Conservation (phyloP, 495 filamentous ascomycete genomes). For the Chaetomium tenue region DNA sequence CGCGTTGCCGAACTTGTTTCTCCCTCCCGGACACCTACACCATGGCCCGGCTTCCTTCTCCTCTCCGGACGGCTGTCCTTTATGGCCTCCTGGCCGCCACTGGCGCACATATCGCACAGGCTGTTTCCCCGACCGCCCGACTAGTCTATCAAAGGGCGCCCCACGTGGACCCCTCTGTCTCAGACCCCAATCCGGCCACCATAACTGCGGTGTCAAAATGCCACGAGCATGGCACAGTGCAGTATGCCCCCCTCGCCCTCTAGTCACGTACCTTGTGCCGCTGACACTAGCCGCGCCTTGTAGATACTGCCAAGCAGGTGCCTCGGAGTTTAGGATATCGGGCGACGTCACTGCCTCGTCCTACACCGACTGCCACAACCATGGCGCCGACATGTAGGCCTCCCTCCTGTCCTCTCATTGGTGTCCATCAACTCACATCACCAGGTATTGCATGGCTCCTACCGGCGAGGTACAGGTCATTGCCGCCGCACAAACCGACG, state of each 20-base stretch:
- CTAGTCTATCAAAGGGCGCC: constrained; percentile 18
- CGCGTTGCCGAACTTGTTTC: background rate
- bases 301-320: constrained; percentile 11
- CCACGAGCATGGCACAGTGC: background rate
- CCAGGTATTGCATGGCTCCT: constrained; percentile 17
- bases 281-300: background rate
- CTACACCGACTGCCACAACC: constrained; percentile 19
- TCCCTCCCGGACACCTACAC: background rate
- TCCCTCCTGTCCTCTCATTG: background rate
- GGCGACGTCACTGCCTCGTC: constrained; percentile 6
- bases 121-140: constrained; percentile 9
- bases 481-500: constrained; percentile 12
- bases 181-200: constrained; percentile 1
- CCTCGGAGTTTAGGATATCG: constrained; percentile 1
- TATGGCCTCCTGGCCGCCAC: constrained; percentile 22
- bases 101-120: background rate
- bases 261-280: background rate
- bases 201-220: constrained; percentile 4
- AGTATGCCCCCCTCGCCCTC: background rate
- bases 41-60: constrained; percentile 20
- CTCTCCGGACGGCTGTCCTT: constrained; percentile 20
- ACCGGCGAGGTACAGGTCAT: constrained; percentile 21
- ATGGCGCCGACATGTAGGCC: constrained; percentile 19
- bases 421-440: background rate
- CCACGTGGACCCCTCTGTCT: constrained; percentile 14